Base-by-base conservation (phyloP, 371 early-diverging fungal genomes). In the Rhizopus delemar region DNA sequence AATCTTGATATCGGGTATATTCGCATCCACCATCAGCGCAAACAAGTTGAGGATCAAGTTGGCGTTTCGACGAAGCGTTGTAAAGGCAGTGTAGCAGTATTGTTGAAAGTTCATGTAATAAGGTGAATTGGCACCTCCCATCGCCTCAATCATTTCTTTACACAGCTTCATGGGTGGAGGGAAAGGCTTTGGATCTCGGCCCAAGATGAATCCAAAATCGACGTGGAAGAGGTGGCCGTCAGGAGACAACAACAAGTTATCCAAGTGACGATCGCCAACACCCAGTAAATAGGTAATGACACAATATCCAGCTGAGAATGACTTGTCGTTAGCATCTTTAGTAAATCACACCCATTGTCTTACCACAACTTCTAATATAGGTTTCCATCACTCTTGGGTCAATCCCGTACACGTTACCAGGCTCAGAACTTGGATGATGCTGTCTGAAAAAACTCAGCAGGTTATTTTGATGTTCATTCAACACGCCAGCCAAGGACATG, bases 181-280 rank as follows among this genome's bases (percentile, higher is more conserved):
- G 80, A 98, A 98, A 8, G 98, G 98, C 68, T 98, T 98, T 0
- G 99, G 99, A 69, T 98, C 99, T 53, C 96, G 83, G 3, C 99
- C 99, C 3, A 98, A 86, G 41, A 98, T 95, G 73, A 93, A 99
- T 8, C 97, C 96, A 85, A 96, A 99, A 73, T 99, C 99, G 36
- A 99, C 91, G 70, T 99, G 99, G 77, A 99, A 96, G 39, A 99
- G 73, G 46, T 92, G 82, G 4, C 97, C 98, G 52, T 89, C 83
- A 31, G 87, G 85, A 0, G 96, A 91, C 32, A 99, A 70, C 35
- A 99, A 73, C 41, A 99, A 66, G 69, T 99, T 99, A 65, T 98
- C 99, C 66, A 97, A 75, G 74, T 98, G 99, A 6, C 99, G 89
- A 75, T 99, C 99, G n/a, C 99, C 99, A n/a, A 99, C 91, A 13